Evolutionary conservation across 1,139 yeast genomes (phyloP).

Genomic region (Candida freyschussii): DNA sequence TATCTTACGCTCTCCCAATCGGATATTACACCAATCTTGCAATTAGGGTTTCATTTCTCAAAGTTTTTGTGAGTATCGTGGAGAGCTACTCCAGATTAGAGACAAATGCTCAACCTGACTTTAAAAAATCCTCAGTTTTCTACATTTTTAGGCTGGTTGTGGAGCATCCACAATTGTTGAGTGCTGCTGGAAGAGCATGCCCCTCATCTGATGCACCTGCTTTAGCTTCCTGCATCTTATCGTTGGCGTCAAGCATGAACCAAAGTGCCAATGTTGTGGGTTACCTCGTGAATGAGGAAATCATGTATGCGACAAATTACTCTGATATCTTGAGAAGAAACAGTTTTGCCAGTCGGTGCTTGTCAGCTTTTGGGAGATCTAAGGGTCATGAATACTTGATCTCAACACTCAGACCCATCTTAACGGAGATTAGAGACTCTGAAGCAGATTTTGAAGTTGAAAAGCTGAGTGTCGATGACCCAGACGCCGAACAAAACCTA

Average conservation of each 20-base stretch:
- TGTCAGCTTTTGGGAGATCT: constrained; percentile 65
- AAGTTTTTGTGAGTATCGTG: constrained; percentile 69
- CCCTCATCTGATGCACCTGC: constrained; percentile 71
- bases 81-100: constrained; percentile 34
- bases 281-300: constrained; percentile 58
- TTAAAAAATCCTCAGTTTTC: constrained; percentile 7
- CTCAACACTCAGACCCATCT: constrained; percentile 49
- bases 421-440: constrained; percentile 44
- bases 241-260: constrained; percentile 51
- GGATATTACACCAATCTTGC: constrained; percentile 68
- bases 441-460: constrained; percentile 66
- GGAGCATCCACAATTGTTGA: constrained; percentile 30
- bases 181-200: constrained; percentile 38
- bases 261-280: constrained; percentile 53
- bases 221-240: constrained; percentile 64
- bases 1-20: constrained; percentile 70
- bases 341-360: constrained; percentile 73
- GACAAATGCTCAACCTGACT: constrained; percentile 1
- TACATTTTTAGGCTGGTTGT: constrained; percentile 20
- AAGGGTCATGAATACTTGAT: constrained; percentile 59
- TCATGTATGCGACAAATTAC: constrained; percentile 52
- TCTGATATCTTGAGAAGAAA: constrained; percentile 76
- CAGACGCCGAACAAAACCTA: constrained; percentile 39
- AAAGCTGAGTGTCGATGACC: constrained; percentile 38
- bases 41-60: constrained; percentile 67